Conservation (phyloP, 2,329 filamentous ascomycete species). For the Diaporthe sp. region DNA sequence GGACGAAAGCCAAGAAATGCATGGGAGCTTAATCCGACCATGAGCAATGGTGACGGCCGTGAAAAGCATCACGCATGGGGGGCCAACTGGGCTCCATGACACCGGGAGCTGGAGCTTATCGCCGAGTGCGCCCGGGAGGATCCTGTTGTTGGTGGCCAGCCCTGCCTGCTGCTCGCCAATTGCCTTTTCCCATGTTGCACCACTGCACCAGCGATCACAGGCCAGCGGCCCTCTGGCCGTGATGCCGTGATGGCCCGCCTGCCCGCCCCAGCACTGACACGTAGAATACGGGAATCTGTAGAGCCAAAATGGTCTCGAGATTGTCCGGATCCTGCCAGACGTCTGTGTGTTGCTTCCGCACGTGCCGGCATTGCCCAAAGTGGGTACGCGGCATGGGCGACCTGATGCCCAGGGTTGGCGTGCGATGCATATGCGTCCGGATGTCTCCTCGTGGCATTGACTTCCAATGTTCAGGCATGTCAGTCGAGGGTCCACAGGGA, state of each 20-base stretch:
- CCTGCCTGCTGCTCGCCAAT: neutral
- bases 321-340: constrained; percentile 3
- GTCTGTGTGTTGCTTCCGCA: constrained; percentile 26
- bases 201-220: neutral
- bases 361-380: neutral
- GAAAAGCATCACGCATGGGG: constrained; percentile 13
- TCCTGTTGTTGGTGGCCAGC: neutral
- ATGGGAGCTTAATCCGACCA: constrained; percentile 11
- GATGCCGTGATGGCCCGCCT: neutral
- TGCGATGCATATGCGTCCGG: constrained; percentile 8
- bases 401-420: neutral
- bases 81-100: neutral
- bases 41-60: constrained; percentile 5
- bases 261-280: neutral
- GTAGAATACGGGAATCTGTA: neutral
- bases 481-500: neutral
- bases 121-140: neutral
- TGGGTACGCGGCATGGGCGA: constrained; percentile 11
- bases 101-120: neutral
- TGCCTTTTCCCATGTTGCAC: constrained; percentile 7
- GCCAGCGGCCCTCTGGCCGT: neutral
- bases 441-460: constrained; percentile 22
- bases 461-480: constrained; percentile 8
- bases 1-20: neutral
- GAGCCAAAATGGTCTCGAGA: constrained; percentile 1